Base-by-base conservation (phyloP, 1,284 basidiomycete genomes). In the Rhodotorula sp. region DNA sequence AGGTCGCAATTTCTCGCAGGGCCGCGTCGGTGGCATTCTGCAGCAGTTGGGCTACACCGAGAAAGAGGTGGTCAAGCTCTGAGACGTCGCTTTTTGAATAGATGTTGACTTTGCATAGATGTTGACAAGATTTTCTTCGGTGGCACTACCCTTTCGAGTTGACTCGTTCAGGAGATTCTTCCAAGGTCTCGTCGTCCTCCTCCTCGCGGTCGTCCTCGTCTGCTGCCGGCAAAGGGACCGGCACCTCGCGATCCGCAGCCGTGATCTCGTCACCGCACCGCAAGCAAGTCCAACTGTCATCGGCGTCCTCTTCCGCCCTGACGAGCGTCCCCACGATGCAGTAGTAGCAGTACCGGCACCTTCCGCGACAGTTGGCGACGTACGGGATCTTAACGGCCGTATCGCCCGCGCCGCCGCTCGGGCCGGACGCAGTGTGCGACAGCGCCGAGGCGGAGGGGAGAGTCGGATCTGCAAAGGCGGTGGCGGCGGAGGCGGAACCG, bases 1-100 rank as follows among this genome's bases (percentile, higher is more conserved):
- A 72, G 90, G 88, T 48, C 85, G 87, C 52, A 89, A 90, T 79
- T 85, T 87, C 76, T 89, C 89, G 26, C 90, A 91, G 79, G 90
- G 90, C 5, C 79, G 81, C 14, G 84, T 91, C 7, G 87, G 86
- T 23, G 90, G 90, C 8, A 81, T 87, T n/a, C 80, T 92, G 59
- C 85, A 84, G 28, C 84, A 86, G 74, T 77, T 92, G 76, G 90
- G 90, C 8, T 87, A 85, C 76, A 83, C 82, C 47, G 82, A 85
- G 28, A 81, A 82, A 19, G 85, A 91, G 77, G 89, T 92, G 31
- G 86, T 87, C 82, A 92, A 92, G 80, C 80, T 92, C 54, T 90
- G 38, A 64, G 60, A 68, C 2, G 12, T 28, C 12, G 26, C 26
- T 6, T 52, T 23, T n/a, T 14, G 38, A 43, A 52, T 21, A 52